Evolutionary conservation across 169 alveolate genomes (phyloP).

Genomic region (Neospora caninum): DNA sequence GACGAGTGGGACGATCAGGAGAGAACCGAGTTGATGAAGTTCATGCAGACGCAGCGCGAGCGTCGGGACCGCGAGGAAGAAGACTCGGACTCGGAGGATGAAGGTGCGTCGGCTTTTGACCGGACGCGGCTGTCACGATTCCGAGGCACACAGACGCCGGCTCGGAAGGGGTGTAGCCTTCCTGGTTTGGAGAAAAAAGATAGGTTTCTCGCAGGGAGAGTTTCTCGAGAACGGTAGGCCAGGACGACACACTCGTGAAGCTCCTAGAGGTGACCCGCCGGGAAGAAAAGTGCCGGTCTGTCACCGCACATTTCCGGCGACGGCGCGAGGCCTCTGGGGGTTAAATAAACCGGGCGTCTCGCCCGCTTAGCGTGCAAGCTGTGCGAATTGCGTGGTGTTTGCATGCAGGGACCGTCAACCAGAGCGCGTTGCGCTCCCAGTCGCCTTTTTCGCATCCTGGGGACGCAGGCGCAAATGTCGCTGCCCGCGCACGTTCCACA

Average conservation of each 20-base stretch:
- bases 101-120: background rate
- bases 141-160: too few species aligned
- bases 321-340: too few species aligned
- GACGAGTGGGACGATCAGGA: conserved; percentile 19
- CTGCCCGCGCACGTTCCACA: background rate
- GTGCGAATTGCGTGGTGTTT: background rate
- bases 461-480: background rate
- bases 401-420: background rate
- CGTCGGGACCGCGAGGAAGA: conserved; percentile 10
- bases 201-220: too few species aligned
- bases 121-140: too few species aligned
- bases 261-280: too few species aligned
- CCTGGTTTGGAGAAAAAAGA: too few species aligned
- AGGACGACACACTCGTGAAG: too few species aligned
- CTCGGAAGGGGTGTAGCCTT: too few species aligned
- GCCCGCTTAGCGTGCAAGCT: background rate
- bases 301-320: too few species aligned
- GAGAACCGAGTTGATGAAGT: conserved; percentile 8
- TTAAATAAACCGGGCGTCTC: too few species aligned
- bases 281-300: too few species aligned
- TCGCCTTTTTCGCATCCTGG: background rate
- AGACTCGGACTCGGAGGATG: background rate
- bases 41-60: conserved; percentile 36
- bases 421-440: background rate
- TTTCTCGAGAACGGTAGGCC: too few species aligned